Evolutionary conservation across 371 early-diverging fungal species (phyloP).

Genomic region (Mycotypha africana): DNA sequence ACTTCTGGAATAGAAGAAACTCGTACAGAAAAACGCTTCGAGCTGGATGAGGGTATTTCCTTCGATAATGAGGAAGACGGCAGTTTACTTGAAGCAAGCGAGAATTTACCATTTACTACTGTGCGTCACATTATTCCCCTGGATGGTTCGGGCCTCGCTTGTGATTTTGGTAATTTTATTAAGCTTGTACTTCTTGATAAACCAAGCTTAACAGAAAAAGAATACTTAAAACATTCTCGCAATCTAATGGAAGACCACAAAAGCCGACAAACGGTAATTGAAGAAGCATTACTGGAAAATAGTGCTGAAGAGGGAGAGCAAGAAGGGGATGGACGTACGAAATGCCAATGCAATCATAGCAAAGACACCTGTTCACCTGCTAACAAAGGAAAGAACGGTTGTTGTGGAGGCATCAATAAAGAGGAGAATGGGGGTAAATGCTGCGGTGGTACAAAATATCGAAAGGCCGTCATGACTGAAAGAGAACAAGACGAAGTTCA

Average conservation of each 20-base stretch:
- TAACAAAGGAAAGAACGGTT: constrained; percentile 12
- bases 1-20: not conserved
- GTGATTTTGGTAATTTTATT: constrained; percentile 34
- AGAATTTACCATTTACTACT: constrained; percentile 24
- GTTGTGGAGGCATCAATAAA: constrained; percentile 21
- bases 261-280: constrained; percentile 4
- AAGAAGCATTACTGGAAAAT: not conserved
- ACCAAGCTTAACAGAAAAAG: constrained; percentile 17
- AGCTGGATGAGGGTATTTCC: not conserved
- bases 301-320: too few relatives aligned
- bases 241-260: not conserved
- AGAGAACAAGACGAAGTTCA: not conserved
- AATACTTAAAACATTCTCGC: constrained; percentile 1
- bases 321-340: too few relatives aligned
- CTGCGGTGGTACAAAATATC: constrained; percentile 11
- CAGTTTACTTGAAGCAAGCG: constrained; percentile 17
- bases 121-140: constrained; percentile 19
- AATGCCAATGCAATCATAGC: constrained; percentile 3
- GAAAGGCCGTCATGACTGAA: constrained; percentile 1
- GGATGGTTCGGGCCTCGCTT: constrained; percentile 23
- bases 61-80: constrained; percentile 4
- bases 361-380: constrained; percentile 1
- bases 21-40: not conserved
- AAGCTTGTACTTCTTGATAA: constrained; percentile 24
- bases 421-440: constrained; percentile 15